Conservation (phyloP, 371 early-diverging fungal species). For the Parasitella parasitica region DNA sequence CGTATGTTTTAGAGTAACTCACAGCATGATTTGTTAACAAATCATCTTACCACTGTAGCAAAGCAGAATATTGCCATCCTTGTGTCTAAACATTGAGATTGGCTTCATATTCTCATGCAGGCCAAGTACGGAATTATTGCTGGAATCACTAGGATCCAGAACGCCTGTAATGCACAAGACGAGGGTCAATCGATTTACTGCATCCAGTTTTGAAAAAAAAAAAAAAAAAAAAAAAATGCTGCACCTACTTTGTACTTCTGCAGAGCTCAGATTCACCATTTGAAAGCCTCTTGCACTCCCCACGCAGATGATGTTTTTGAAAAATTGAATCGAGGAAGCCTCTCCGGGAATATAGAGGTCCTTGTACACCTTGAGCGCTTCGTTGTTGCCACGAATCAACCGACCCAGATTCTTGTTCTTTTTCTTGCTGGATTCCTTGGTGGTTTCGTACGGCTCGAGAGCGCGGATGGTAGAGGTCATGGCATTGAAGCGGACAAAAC, state of each 20-base stretch:
- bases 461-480: conserved; percentile 75
- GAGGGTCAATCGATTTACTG: neutral
- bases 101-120: conserved; percentile 56
- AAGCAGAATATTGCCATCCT: conserved; percentile 76
- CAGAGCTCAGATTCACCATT: conserved; percentile 81
- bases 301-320: conserved; percentile 86
- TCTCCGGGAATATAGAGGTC: conserved; percentile 93
- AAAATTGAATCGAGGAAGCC: conserved; percentile 80
- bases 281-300: conserved; percentile 95
- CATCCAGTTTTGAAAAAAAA: no score
- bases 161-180: conserved; percentile 35
- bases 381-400: conserved; percentile 54
- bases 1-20: no score
- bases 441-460: conserved; percentile 66
- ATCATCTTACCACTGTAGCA: conserved; percentile 86
- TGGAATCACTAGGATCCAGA: conserved; percentile 46
- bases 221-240: neutral
- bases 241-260: conserved; percentile 61
- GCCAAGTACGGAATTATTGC: conserved; percentile 25
- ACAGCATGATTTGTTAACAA: no score
- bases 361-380: conserved; percentile 67
- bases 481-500: conserved; percentile 70
- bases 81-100: conserved; percentile 81
- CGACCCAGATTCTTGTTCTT: conserved; percentile 45
- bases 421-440: conserved; percentile 48